These are phyloP conservation scores for Anthracocystis setariae DNA, from an alignment of 1,284 basidiomycete genomes.

Conservation along the genomic window DNA sequence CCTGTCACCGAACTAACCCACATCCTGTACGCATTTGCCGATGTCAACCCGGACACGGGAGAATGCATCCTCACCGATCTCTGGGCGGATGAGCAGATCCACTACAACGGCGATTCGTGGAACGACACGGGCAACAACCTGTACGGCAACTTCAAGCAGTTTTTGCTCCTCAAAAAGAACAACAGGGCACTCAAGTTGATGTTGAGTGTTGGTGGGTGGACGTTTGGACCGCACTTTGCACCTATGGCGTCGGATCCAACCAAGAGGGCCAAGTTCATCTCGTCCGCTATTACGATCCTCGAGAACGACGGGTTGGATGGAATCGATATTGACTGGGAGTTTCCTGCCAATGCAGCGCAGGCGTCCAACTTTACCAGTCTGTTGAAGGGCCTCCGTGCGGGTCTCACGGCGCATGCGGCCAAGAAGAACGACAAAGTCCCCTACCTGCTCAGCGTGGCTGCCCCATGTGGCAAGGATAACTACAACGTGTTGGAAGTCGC, in stretches of 20 bases:
- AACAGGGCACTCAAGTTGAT: conserved; percentile 72
- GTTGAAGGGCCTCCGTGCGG: conserved; percentile 76
- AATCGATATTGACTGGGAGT: conserved; percentile 80
- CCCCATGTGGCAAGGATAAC: conserved; percentile 80
- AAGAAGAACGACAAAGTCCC: conserved; percentile 71
- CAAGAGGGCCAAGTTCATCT: conserved; percentile 77
- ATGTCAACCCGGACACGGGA: conserved; percentile 77
- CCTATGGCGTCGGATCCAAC: conserved; percentile 49
- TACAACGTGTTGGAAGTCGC: conserved; percentile 76
- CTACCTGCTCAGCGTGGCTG: conserved; percentile 79
- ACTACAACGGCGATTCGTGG: conserved; percentile 74
- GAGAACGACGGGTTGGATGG: conserved; percentile 91
- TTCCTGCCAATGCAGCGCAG: conserved; percentile 77
- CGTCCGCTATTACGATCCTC: conserved; percentile 77
- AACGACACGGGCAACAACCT: conserved; percentile 75
- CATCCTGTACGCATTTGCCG: conserved; percentile 87
- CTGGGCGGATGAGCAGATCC: conserved; percentile 78
- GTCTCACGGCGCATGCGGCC: conserved; percentile 76
- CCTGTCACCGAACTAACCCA: conserved; percentile 79
- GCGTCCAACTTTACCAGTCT: conserved; percentile 79
- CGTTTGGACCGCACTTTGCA: conserved; percentile 66
- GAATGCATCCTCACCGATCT: conserved; percentile 75
- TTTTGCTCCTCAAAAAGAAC: conserved; percentile 81
- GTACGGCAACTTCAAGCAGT: conserved; percentile 87
- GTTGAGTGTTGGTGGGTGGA: conserved; percentile 69